phyloP scores from a whole-genome alignment of 352 stramenopile genomes.

The Pythium guiyangense region DNA sequence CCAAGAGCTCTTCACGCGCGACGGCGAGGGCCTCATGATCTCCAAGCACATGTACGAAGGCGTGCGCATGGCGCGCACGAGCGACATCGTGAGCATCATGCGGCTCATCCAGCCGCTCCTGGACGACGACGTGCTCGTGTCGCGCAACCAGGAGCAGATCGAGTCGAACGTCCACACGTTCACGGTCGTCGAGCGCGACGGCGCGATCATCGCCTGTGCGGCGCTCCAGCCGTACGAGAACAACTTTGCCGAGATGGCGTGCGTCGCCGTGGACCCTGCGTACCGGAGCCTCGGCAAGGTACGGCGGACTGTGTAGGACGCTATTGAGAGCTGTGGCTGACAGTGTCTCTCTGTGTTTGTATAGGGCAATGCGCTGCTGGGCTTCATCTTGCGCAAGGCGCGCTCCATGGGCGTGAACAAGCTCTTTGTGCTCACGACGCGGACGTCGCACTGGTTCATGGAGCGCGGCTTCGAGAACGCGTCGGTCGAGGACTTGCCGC shows the following conservation, averaged over 20 bases:
- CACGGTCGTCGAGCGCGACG: slow-evolving; percentile 85
- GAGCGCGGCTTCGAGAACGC: slow-evolving; percentile 94
- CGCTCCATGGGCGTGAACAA: slow-evolving; percentile 83
- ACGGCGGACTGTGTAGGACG: background rate
- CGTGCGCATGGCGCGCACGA: slow-evolving; percentile 89
- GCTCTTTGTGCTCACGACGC: slow-evolving; percentile 97
- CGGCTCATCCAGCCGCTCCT: slow-evolving; percentile 85
- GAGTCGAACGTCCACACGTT: slow-evolving; percentile 88
- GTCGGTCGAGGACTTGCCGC: slow-evolving; percentile 81
- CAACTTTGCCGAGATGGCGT: slow-evolving; percentile 89
- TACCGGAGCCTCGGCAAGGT: slow-evolving; percentile 85
- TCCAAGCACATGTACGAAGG: slow-evolving; percentile 97
- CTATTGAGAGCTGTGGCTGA: too few species aligned
- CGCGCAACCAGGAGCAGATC: slow-evolving; percentile 85
- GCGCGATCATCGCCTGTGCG: slow-evolving; percentile 85
- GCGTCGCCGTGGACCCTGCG: slow-evolving; percentile 83
- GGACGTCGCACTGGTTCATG: slow-evolving; percentile 98
- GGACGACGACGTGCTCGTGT: slow-evolving; percentile 85
- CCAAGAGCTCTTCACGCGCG: slow-evolving; percentile 97
- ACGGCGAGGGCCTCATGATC: slow-evolving; percentile 96
- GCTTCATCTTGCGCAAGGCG: slow-evolving; percentile 88
- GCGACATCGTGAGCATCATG: slow-evolving; percentile 90
- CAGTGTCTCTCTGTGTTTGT: slow-evolving; percentile 1
- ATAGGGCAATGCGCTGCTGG: slow-evolving; percentile 88
- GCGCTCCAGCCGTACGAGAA: slow-evolving; percentile 88